A percentile compares a stretch with the other conserved stretches of the same genome.
Conservation (phyloP, 768 basidiomycete genomes). For the Pleurotus djamor region DNA sequence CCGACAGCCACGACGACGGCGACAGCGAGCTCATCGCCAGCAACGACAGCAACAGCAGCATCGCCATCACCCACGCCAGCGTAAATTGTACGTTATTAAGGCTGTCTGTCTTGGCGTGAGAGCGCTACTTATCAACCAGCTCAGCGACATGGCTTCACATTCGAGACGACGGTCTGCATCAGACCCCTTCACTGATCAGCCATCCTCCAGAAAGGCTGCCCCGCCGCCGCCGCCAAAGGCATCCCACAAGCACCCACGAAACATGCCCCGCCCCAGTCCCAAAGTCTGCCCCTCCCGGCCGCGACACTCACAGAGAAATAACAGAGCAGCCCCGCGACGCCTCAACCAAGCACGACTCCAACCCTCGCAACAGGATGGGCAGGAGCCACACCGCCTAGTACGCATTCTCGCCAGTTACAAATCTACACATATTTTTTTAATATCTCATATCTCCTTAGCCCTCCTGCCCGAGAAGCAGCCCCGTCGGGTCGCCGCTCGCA, state of each 20-base stretch:
- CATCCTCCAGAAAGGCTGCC: constrained; percentile 16
- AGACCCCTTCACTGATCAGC: constrained; percentile 52
- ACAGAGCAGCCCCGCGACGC: constrained; percentile 67
- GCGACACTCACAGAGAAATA: constrained; percentile 41
- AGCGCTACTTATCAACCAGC: background rate
- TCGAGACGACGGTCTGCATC: constrained; percentile 43
- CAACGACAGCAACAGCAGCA: background rate
- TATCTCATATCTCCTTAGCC: background rate
- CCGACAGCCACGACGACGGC: background rate
- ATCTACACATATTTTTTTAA: too few species aligned
- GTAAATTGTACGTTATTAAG: background rate
- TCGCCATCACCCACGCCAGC: background rate
- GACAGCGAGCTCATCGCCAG: background rate
- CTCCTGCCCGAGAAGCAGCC: constrained; percentile 16
- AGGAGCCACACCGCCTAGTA: constrained; percentile 60
- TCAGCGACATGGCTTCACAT: constrained; percentile 27
- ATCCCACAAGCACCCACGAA: constrained; percentile 22
- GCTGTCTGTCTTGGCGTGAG: background rate
- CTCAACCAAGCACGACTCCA: constrained; percentile 33
- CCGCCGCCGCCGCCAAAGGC: constrained; percentile 36
- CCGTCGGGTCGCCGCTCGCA: constrained; percentile 37
- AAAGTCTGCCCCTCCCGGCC: constrained; percentile 21
- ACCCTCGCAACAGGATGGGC: constrained; percentile 45
- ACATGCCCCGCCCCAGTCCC: constrained; percentile 24
- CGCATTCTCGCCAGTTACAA: constrained; percentile 21